Base-by-base conservation (phyloP, 2,329 filamentous ascomycete species). In the Aspergillus quadrilineatus region DNA sequence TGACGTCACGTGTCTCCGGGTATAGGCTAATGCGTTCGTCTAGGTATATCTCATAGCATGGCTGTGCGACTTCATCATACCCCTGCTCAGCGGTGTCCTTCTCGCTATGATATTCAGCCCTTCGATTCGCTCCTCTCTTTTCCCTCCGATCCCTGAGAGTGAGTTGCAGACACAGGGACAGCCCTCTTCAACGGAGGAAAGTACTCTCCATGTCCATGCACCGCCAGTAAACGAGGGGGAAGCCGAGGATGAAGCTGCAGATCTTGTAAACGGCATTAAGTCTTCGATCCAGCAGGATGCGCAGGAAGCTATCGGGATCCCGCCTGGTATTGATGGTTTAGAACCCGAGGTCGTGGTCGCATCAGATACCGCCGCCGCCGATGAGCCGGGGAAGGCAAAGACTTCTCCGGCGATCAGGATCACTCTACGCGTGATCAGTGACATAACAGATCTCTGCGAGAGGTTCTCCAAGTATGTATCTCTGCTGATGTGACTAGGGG, bases 171-270 rank as follows among this genome's bases (percentile, higher is more conserved):
- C 10, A 2, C n/a, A 37, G 34, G 10, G 22, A 22, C 22, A 22
- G 22, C 22, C 22, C 22, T 47, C 12, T 14, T 14, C 15, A 8
- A 43, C 29, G 8, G 30, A 32, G 5, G 34, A 53, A 15, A 28
- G 37, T 5, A 8, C 12, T 0, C 14, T 15, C 14, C 28, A 44
- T 26, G n/a, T n/a, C 12, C 43, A 42, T 22, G 90, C 90, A 0
- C 88, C 89, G 0, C 89, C 95, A 69, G 89, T 90, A 62, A 84
- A 91, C 73, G 87, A 90, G 69, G 90, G 90, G 69, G 89, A 89
- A 0, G 88, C 91, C 1, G 90, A 95, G 69, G 84, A 89, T 58
- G 90, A 95, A 69, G 91, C 90, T 1, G 87, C 83, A 63, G 92
- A 90, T 67, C 88, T 94, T 59, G 86, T 94, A 57, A 87, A 86